Base-by-base conservation (phyloP, 2,329 filamentous ascomycete species). In the Xylaria sp. region DNA sequence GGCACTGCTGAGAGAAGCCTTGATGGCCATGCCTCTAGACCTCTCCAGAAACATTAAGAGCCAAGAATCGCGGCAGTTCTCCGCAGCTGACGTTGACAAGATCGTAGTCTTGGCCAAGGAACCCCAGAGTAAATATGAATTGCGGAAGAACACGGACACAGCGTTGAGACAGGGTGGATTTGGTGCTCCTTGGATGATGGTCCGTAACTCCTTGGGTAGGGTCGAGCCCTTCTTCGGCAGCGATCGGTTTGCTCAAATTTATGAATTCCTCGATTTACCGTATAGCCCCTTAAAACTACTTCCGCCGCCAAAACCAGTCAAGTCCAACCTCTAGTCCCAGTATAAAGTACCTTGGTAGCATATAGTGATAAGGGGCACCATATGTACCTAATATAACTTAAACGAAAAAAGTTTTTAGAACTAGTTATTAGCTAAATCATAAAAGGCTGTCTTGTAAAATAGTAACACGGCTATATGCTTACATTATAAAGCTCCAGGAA, bases 171-270 rank as follows among this genome's bases (percentile, higher is more conserved):
- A 63, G 29, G 57, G 58, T 22, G 63, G 38, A 4, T 66, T 68
- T 22, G 58, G 58, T 39, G 62, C 63, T 9, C 49, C 58, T n/a
- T 68, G 58, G 53, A 62, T 62, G 53, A 66, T 60, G 47, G 58
- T 68, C 17, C 47, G 58, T 13, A 61, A 68, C 33, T 59, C 63
- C 25, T 42, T 29, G 15, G 62, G 47, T 5, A 13, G 31, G 25
- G 47, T 58, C 27, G 64, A 66, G 31, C 64, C 59, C 2, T 63
- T 66, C 29, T 66, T 66, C 22, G 63, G 63, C 20, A 65, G 55
- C 11, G 56, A 61, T 45, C 55, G 56, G 27, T 65, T 65, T 42
- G 61, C 55, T 27, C 65, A 65, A 20, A 36, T 61, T 0, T 67
- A 61, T 61, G 57, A 66, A 27, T 66, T 62, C 31, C 53, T 68